Conservation (phyloP, 257 asterid species). For the Nicotiana tomentosiformis region DNA sequence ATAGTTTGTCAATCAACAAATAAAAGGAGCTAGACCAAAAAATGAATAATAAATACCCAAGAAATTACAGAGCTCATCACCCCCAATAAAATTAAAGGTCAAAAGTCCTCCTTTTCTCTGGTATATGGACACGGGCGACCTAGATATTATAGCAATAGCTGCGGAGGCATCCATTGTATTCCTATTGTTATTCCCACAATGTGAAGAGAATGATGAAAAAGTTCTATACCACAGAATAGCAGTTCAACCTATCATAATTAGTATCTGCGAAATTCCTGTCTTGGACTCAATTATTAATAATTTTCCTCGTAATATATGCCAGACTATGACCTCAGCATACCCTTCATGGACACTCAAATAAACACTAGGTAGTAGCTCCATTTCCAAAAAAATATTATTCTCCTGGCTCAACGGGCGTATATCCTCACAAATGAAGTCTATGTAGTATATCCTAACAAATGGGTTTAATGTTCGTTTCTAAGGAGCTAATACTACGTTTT, state of each 20-base stretch:
- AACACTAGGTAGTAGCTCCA: neutral
- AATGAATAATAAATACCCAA: neutral
- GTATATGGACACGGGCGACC: neutral
- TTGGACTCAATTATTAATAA: neutral
- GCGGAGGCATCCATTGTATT: neutral
- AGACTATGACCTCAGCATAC: neutral
- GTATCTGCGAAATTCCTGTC: neutral
- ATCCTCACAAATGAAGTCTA: neutral
- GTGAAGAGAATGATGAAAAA: neutral
- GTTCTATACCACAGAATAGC: neutral
- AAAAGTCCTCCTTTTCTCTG: neutral
- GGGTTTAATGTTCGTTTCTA: neutral
- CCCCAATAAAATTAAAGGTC: neutral
- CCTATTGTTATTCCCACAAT: neutral
- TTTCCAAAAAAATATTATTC: neutral
- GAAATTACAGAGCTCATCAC: neutral
- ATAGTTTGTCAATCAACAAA: neutral
- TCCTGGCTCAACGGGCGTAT: neutral
- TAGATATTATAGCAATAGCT: neutral
- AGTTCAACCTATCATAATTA: neutral
- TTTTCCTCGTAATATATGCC: neutral
- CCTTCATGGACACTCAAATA: neutral
- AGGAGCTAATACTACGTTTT: neutral
- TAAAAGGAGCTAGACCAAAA: neutral
- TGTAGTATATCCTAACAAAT: neutral